Conservation (phyloP, 768 basidiomycete species). For the Mycena pura region DNA sequence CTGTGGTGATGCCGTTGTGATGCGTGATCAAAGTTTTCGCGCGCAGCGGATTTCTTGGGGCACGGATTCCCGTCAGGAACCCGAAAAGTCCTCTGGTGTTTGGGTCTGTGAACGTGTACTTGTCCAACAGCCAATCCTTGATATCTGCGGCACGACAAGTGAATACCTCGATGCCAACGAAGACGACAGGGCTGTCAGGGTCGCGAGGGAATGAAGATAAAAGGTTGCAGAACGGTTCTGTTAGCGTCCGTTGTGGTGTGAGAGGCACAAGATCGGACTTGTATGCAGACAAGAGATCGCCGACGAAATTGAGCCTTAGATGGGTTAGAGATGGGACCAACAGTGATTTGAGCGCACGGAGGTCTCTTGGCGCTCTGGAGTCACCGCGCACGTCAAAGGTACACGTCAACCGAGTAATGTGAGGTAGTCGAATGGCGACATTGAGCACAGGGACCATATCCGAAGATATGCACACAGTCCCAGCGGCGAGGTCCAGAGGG, state of each 20-base stretch:
- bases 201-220: slow-evolving; percentile 13
- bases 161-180: slow-evolving; percentile 22
- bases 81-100: neutral
- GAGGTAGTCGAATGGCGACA: slow-evolving; percentile 4
- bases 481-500: neutral
- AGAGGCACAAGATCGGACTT: slow-evolving; percentile 17
- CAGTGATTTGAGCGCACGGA: slow-evolving; percentile 1
- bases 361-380: slow-evolving; percentile 8
- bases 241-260: slow-evolving; percentile 12
- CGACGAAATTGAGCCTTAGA: slow-evolving; percentile 14
- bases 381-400: slow-evolving; percentile 13
- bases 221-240: slow-evolving; percentile 20
- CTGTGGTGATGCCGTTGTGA: no score
- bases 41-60: neutral
- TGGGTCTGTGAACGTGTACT: slow-evolving; percentile 14
- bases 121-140: slow-evolving; percentile 18
- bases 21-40: no score
- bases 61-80: neutral
- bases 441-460: slow-evolving; percentile 7
- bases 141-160: slow-evolving; percentile 16
- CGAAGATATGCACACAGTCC: slow-evolving; percentile 3
- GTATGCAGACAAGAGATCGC: slow-evolving; percentile 22
- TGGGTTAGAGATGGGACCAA: neutral
- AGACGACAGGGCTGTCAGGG: slow-evolving; percentile 17
- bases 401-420: neutral